Percentiles rank a stretch among this genome's conserved stretches.
Conservation (phyloP, 1,284 basidiomycete genomes). For the Rhodofomes roseus region DNA sequence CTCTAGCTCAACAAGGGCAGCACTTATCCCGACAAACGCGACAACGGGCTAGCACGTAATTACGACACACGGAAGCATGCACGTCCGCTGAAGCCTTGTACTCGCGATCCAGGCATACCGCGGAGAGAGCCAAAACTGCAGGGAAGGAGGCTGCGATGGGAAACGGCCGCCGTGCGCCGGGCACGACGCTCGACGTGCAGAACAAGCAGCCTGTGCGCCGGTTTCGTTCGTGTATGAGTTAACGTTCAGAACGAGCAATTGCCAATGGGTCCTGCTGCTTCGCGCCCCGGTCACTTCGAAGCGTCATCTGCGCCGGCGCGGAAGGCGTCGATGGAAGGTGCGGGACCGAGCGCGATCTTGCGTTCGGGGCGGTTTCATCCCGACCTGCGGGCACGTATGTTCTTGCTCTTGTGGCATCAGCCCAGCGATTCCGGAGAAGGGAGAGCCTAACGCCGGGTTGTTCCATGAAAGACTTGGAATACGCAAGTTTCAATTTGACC, state of each 20-base stretch:
- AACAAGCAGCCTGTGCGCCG: neutral
- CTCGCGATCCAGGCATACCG: neutral
- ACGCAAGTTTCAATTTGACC: neutral
- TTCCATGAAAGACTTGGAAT: neutral
- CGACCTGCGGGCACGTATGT: neutral
- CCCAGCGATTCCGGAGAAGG: neutral
- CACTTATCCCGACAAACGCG: neutral
- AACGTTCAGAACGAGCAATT: neutral
- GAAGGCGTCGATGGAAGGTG: neutral
- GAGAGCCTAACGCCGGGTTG: neutral
- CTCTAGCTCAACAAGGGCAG: neutral
- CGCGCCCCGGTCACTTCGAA: neutral
- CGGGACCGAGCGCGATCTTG: neutral
- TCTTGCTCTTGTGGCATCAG: neutral
- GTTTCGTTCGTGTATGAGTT: neutral
- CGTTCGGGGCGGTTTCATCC: neutral
- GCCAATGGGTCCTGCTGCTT: neutral
- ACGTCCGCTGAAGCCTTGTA: neutral
- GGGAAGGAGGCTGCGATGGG: neutral
- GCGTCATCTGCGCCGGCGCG: neutral
- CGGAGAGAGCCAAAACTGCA: neutral
- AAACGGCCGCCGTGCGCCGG: neutral
- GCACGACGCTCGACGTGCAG: neutral
- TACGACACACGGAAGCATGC: neutral
- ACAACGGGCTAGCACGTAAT: neutral